Base-by-base conservation (phyloP, 2,329 filamentous ascomycete species). In the Elsinoe australis region DNA sequence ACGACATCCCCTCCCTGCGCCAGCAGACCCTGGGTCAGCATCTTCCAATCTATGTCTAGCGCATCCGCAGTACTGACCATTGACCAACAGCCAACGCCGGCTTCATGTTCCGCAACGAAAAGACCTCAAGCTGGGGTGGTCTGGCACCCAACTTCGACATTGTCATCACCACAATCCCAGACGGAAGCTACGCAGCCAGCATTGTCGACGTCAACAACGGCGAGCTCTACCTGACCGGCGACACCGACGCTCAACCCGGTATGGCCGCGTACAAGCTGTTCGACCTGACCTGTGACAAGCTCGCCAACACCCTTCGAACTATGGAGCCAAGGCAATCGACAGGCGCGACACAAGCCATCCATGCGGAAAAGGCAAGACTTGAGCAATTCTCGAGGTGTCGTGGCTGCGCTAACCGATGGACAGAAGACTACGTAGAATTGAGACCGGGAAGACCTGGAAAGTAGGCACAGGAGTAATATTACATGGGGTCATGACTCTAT, bases 141-240 rank as follows among this genome's bases (percentile, higher is more conserved):
- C 18, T 32, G 17, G 39, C 21, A 10, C 39, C 39, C 15, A 29
- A 47, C 18, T 36, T 39, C 45, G 45, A 48, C 9, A 33, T 48
- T 18, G 45, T 48, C 45, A 9, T 48, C 22, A 38, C 45, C 15
- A n/a, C 31, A 5, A 33, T 24, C 32, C 15, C 32, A 36, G 45
- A 48, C n/a, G 34, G 34, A 24, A 39, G 18, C 19, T 48, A 38
- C 45, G 45, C 24, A 3, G 45, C 45, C 15, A 39, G 21, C 34
- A 14, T 48, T 10, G 34, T 48, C 21, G 45, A 48, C 33, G 24
- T 48, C 17, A 48, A 28, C 33, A 48, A 48, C 18, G 32, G 18
- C n/a, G 33, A 36, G 31, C 32, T 48, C n/a, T 31, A 36, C 34
- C 15, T 34, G 5, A 36, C 32, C 22, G 31, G 26, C 22, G 22